Evolutionary conservation across 2,329 filamentous ascomycete species (phyloP), one percentile per base, ranked within the genome.

Genomic region (Ophiostoma quercus): DNA sequence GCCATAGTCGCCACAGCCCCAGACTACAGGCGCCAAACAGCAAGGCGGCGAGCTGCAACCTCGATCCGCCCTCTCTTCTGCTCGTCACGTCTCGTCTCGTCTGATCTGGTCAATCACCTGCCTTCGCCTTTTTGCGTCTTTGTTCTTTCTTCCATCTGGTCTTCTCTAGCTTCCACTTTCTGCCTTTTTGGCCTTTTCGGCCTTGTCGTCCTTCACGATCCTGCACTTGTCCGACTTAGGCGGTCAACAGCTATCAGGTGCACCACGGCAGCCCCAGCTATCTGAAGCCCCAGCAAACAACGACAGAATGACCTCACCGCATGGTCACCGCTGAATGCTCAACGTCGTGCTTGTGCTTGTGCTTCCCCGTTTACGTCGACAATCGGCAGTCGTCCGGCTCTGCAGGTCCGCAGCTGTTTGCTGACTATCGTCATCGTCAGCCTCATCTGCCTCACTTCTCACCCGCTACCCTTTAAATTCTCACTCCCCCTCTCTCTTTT

Each of bases 321-420:
- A 66, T 66, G 12, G 37, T 19, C 65, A 22, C 65, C 39, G 65
- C 39, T 66, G 34, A 62, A 62, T 32, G 22, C 57, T 57, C n/a
- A 65, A 39, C 32, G 62, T n/a, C 19, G 19, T 25, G 51, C 51
- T 57, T 41, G 34, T 41, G 37, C 63, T 66, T n/a, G 29, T 37
- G 60, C 37, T 25, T 7, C 67, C n/a, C 51, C 51, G 69, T 70
- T 70, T 70, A 66, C 69, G 19, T 22, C n/a, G 66, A 47, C 65
- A 39, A 29, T 32, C 12, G 65, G 7, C 65, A 66, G 22, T 39
- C 65, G 39, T n/a, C 37, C 37, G n/a, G 12, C n/a, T 25, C 34
- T 66, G 37, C 63, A 66, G 39, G 63, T 41, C 37, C 37, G 63
- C 63, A 66, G n/a, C 9, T 66, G 65, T 66, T 66, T 66, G 65